Evolutionary conservation across 2,329 filamentous ascomycete genomes (phyloP), one percentile per base, ranked within the genome.

Genomic region (Alternaria sp.): DNA sequence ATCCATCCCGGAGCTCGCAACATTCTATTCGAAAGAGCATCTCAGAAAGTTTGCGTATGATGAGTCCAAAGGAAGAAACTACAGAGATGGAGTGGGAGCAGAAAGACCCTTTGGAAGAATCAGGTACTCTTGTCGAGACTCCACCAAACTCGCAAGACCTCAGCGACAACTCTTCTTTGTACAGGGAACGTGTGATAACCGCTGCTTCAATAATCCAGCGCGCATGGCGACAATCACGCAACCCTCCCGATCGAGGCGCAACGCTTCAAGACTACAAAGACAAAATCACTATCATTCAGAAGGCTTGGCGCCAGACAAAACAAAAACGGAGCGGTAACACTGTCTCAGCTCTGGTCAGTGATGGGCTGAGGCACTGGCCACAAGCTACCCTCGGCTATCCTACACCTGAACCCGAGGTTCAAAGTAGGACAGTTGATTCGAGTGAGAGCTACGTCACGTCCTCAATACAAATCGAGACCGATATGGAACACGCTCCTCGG

Each of bases 221-320:
- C 14, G 74, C 77, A 24, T 79, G 75, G 76, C 63, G 76, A n/a
- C 68, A 69, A 26, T 63, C 68, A n/a, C 54, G 49, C 28, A 41
- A 32, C 8, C 51, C 57, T 4, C 61, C 63, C 11, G 51, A 62
- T 48, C 63, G 51, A 52, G 52, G 66, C 5, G 47, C 70, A 54
- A 66, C 75, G 18, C 71, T 79, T 30, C 70, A 70, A 46, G 78
- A 79, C 38, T 80, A 78, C 70, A 78, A 72, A 63, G 68, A 74
- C 14, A 80, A 78, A 42, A 76, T 80, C 16, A 76, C 70, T 3
- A 48, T 79, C 12, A 75, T 80, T 5, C 78, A 80, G 49, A 76
- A 74, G 47, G 67, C 72, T 16, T 80, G 78, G 78, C 69, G 78
- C 51, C 65, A 77, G 58, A 72, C 70, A 59, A 77, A 70, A 53